Evolutionary conservation across 2,329 filamentous ascomycete genomes (phyloP).

Genomic region (Colletotrichum sp.): DNA sequence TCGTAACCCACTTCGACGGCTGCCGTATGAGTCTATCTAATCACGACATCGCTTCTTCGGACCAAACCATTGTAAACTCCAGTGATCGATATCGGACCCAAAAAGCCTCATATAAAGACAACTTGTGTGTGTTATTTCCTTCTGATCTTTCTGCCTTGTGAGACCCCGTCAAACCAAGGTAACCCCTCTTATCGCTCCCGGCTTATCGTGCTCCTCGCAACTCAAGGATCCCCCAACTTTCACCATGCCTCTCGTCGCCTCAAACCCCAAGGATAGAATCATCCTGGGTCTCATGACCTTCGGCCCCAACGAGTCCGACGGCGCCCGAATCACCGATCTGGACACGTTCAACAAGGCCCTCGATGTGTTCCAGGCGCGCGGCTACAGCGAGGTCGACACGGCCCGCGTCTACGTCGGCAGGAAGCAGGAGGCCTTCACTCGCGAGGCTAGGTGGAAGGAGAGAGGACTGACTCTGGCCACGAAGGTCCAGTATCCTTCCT

Average conservation of each 20-base stretch:
- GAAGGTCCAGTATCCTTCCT: constrained; percentile 70
- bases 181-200: not conserved
- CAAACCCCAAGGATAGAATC: constrained; percentile 63
- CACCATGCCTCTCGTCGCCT: constrained; percentile 53
- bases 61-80: not conserved
- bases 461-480: constrained; percentile 80
- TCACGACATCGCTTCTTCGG: constrained; percentile 11
- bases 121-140: not conserved
- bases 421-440: constrained; percentile 80
- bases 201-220: not conserved
- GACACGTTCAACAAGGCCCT: constrained; percentile 74
- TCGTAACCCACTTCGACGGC: not conserved
- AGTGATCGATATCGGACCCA: not conserved
- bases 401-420: constrained; percentile 76
- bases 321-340: constrained; percentile 73
- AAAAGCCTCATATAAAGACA: not conserved
- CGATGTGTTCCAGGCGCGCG: constrained; percentile 76
- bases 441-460: constrained; percentile 77
- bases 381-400: constrained; percentile 87
- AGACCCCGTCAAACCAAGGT: not conserved
- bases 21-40: constrained; percentile 3
- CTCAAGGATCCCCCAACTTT: not conserved
- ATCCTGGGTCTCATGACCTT: constrained; percentile 91
- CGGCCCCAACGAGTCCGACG: constrained; percentile 65
- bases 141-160: not conserved